phyloP scores from a whole-genome alignment of 768 basidiomycete genomes.

The Phaeolepiota aurea region DNA sequence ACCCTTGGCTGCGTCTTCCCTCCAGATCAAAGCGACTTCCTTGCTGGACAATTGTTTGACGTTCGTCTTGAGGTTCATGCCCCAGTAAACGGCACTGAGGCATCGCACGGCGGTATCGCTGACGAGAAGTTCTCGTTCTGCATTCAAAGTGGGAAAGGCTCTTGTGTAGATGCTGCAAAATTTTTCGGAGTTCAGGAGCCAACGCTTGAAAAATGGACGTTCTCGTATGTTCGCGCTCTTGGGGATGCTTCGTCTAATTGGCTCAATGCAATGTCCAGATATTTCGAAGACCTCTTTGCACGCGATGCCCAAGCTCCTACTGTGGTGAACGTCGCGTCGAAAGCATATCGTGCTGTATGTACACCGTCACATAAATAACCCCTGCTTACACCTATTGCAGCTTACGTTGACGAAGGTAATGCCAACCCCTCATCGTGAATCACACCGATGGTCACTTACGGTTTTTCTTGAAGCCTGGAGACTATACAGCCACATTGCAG shows the following conservation, averaged over 20 bases:
- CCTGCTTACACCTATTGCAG: conserved; percentile 7
- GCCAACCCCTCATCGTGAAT: background rate
- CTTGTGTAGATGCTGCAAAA: conserved; percentile 23
- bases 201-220: conserved; percentile 29
- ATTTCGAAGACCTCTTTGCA: conserved; percentile 36
- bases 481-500: conserved; percentile 27
- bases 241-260: background rate
- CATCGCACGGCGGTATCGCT: conserved; percentile 21
- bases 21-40: conserved; percentile 35
- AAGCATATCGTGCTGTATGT: conserved; percentile 31
- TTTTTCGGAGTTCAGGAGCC: conserved; percentile 26
- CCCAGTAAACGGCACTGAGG: conserved; percentile 30
- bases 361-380: background rate
- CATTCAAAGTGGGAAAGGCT: conserved; percentile 22
- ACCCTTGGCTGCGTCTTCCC: conserved; percentile 33
- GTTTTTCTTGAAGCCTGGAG: conserved; percentile 20
- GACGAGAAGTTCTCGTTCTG: conserved; percentile 32
- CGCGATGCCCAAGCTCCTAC: conserved; percentile 23
- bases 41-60: conserved; percentile 33
- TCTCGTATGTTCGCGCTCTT: conserved; percentile 27
- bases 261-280: conserved; percentile 14
- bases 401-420: conserved; percentile 19
- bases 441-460: background rate
- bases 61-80: conserved; percentile 34
- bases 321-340: conserved; percentile 31